Percentiles rank a stretch among this genome's conserved stretches.
phyloP scores from a whole-genome alignment of 2,329 filamentous ascomycete species.

The Ilyonectria sp. region DNA sequence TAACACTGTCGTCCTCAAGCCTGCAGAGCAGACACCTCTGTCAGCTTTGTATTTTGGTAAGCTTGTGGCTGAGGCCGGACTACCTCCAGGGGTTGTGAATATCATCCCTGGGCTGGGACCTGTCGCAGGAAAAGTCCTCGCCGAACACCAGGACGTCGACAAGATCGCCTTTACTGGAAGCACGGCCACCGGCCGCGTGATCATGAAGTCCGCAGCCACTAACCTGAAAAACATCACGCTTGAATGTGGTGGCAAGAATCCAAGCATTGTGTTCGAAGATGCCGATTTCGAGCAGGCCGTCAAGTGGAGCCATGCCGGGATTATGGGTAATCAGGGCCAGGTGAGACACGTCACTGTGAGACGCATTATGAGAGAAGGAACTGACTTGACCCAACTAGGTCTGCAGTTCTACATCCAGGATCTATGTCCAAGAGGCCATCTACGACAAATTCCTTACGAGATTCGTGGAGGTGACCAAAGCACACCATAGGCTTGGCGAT shows the following conservation, averaged over 20 bases:
- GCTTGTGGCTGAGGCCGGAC: slow-evolving; percentile 77
- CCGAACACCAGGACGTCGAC: slow-evolving; percentile 74
- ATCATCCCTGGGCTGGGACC: slow-evolving; percentile 77
- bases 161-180: slow-evolving; percentile 82
- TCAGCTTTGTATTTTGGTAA: slow-evolving; percentile 73
- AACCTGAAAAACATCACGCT: slow-evolving; percentile 73
- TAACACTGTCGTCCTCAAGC: slow-evolving; percentile 72
- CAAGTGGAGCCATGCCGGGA: slow-evolving; percentile 60
- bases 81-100: slow-evolving; percentile 82
- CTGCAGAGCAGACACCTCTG: slow-evolving; percentile 72
- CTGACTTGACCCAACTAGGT: slow-evolving; percentile 55
- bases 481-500: slow-evolving; percentile 72
- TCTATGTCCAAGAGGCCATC: slow-evolving; percentile 71
- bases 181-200: slow-evolving; percentile 75
- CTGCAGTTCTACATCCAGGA: slow-evolving; percentile 70
- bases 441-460: slow-evolving; percentile 72
- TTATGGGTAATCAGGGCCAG: slow-evolving; percentile 71
- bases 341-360: slow-evolving; percentile 46
- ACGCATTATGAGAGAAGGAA: background rate
- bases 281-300: slow-evolving; percentile 74
- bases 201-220: slow-evolving; percentile 76
- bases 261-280: slow-evolving; percentile 71
- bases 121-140: slow-evolving; percentile 75
- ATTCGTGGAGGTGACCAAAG: slow-evolving; percentile 63
- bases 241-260: slow-evolving; percentile 72